Conservation (phyloP, 2,329 filamentous ascomycete species). For the Penicillium sp. region DNA sequence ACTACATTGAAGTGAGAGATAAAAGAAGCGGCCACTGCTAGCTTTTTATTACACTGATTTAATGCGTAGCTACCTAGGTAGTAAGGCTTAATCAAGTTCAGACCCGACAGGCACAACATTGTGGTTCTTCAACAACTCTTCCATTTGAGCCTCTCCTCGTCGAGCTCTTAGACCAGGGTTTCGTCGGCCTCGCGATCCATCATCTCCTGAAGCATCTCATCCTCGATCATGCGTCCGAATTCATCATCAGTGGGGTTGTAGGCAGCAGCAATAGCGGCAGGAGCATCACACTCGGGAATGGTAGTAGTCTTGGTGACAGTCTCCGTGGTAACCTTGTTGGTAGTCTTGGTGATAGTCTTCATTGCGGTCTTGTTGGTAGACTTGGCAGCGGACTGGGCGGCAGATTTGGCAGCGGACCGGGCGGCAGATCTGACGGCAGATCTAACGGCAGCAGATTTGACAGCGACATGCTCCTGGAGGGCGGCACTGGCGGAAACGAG, state of each 20-base stretch:
- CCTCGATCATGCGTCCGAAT: slow-evolving; percentile 25
- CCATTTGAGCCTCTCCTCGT: too few relatives aligned
- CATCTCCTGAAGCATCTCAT: slow-evolving; percentile 19
- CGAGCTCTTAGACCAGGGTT: background rate
- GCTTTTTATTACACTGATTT: too few relatives aligned
- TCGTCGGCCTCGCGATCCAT: background rate
- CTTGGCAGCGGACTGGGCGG: background rate
- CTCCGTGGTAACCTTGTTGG: background rate
- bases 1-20: too few relatives aligned
- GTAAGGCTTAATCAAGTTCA: too few relatives aligned
- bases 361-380: background rate
- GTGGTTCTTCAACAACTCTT: too few relatives aligned
- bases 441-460: background rate
- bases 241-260: slow-evolving; percentile 19
- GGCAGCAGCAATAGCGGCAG: background rate
- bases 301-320: background rate
- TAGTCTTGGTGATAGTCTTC: background rate
- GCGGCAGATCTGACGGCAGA: too few relatives aligned
- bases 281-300: background rate
- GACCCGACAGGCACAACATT: too few relatives aligned
- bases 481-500: background rate
- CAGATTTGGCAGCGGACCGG: too few relatives aligned
- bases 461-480: background rate
- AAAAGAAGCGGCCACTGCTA: too few relatives aligned
- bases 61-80: too few relatives aligned